Base-by-base conservation (phyloP, 2,329 filamentous ascomycete genomes). In the Chaetomiaceae sp. region DNA sequence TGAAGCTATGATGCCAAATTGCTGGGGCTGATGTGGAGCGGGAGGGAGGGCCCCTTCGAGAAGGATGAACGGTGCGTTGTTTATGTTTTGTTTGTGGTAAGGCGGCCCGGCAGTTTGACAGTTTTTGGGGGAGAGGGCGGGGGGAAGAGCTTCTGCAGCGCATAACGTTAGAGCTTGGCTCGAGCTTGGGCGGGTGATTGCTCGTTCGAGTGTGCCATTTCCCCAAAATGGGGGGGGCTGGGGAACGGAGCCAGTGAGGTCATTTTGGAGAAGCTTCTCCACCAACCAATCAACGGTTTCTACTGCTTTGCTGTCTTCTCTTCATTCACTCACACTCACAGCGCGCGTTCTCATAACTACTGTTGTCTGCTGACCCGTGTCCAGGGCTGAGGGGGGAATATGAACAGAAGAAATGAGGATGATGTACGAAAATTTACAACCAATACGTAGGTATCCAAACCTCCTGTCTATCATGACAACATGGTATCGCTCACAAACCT, bases 401-500 rank as follows among this genome's bases (percentile, higher is more conserved):
- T n/a, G n/a, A n/a, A n/a, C n/a, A n/a, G n/a, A n/a, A n/a, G n/a
- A n/a, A n/a, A n/a, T n/a, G n/a, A n/a, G n/a, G n/a, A n/a, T n/a
- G n/a, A n/a, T n/a, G n/a, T n/a, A n/a, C n/a, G n/a, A n/a, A n/a
- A n/a, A n/a, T n/a, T n/a, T 38, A 38, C 36, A 38, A 10, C 16
- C 36, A 38, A 21, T 14, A 18, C 11, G 13, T 13, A 13, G 3
- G 33, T 40, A 25, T 18, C 20, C 11, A 23, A 14, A 14, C 20
- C 14, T 40, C 13, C n/a, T n/a, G n/a, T n/a, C n/a, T n/a, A 40
- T 5, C 20, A 25, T 43, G 5, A 45, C 46, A 63, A 18, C 42
- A 69, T 62, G 47, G 70, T 55, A 62, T 71, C 71, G 37, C 68
- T 64, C 33, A 80, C 70, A 69, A 91, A 90, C 62, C 78, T 78